These are phyloP conservation scores for Mycena polygramma DNA, from an alignment of 768 basidiomycete genomes.

Conservation along the genomic window DNA sequence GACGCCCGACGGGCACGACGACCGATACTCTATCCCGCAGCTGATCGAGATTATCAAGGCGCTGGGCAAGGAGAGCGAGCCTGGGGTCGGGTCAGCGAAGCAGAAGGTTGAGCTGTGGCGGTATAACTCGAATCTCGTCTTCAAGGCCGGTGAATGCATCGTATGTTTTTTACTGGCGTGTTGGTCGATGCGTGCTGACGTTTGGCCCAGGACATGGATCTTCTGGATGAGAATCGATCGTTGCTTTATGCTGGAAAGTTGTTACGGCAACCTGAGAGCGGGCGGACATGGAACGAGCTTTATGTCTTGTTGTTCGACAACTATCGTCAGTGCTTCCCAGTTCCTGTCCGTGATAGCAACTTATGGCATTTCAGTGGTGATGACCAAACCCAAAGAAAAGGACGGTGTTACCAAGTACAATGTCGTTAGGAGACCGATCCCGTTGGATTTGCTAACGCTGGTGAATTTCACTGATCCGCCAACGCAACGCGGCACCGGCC, in stretches of 20 bases:
- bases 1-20: constrained; percentile 81
- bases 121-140: constrained; percentile 83
- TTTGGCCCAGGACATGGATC: constrained; percentile 80
- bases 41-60: constrained; percentile 90
- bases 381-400: constrained; percentile 88
- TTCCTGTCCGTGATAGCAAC: constrained; percentile 6
- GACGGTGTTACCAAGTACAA: constrained; percentile 82
- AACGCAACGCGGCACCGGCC: constrained; percentile 78
- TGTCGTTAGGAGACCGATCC: constrained; percentile 89
- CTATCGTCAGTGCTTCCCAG: constrained; percentile 72
- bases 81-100: constrained; percentile 87
- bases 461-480: constrained; percentile 87
- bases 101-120: constrained; percentile 92
- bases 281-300: constrained; percentile 90
- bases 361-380: constrained; percentile 71
- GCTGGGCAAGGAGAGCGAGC: constrained; percentile 89
- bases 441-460: constrained; percentile 89
- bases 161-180: constrained; percentile 47
- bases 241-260: constrained; percentile 88
- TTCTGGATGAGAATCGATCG: constrained; percentile 85
- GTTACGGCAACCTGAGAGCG: constrained; percentile 88
- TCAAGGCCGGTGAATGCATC: constrained; percentile 83
- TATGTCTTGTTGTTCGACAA: constrained; percentile 95
- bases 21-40: constrained; percentile 84
- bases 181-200: constrained; percentile 1